Evolutionary conservation across 176 grass and related monocot species (phyloP).

Genomic region (Lolium perenne): DNA sequence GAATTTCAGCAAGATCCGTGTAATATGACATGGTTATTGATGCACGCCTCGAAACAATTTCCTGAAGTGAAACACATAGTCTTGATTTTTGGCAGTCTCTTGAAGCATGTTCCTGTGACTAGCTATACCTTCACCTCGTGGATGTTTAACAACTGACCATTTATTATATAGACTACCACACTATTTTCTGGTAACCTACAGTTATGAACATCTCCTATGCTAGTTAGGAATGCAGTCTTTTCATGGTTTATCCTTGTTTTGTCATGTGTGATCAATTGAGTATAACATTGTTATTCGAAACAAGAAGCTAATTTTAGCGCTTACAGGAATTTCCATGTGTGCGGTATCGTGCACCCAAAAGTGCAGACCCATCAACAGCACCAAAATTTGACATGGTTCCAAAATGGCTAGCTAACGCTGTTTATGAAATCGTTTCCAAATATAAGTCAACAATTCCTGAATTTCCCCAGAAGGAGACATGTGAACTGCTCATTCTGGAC

Average conservation of each 20-base stretch:
- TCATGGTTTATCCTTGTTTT: background rate
- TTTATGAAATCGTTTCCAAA: conserved; percentile 87
- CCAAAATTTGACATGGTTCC: conserved; percentile 71
- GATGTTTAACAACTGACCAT: background rate
- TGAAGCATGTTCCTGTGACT: background rate
- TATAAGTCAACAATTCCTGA: conserved; percentile 89
- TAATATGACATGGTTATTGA: background rate
- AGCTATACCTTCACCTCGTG: background rate
- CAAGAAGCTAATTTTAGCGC: conserved; percentile 28
- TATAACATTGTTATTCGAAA: conserved; percentile 30
- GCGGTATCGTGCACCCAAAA: conserved; percentile 83
- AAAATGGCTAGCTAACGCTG: conserved; percentile 73
- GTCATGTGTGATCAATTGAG: conserved; percentile 7
- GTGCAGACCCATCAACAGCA: conserved; percentile 45
- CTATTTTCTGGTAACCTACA: conserved; percentile 22
- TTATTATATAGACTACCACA: conserved; percentile 24
- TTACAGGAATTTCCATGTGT: conserved; percentile 87
- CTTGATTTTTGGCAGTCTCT: conserved; percentile 21
- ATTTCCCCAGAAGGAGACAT: conserved; percentile 96
- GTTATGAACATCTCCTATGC: conserved; percentile 9
- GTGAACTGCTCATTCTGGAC: conserved; percentile 87
- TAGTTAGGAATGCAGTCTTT: background rate
- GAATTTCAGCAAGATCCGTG: background rate
- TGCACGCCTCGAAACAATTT: background rate
- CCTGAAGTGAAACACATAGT: background rate